phyloP scores from a whole-genome alignment of 2,329 filamentous ascomycete genomes.

The Parascedosporium putredinis region DNA sequence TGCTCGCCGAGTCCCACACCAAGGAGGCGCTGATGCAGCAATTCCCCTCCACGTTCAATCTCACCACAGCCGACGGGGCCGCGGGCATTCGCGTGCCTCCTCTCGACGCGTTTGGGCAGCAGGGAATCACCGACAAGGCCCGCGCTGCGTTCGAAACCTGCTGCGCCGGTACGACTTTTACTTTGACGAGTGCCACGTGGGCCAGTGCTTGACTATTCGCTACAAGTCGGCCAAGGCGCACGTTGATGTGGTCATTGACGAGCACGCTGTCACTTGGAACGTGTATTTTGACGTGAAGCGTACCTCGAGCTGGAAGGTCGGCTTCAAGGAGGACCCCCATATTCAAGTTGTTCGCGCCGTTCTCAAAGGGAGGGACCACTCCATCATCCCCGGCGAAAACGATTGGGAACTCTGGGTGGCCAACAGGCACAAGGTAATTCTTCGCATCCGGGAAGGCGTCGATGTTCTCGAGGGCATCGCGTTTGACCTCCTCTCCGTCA shows the following conservation, averaged over 20 bases:
- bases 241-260: background rate
- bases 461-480: background rate
- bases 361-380: background rate
- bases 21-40: background rate
- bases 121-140: background rate
- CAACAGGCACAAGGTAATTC: slow-evolving; percentile 2
- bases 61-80: background rate
- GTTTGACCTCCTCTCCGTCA: background rate
- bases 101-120: background rate
- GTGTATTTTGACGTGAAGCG: slow-evolving; percentile 1
- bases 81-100: slow-evolving; percentile 1
- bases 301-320: background rate
- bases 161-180: background rate
- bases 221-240: background rate
- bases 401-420: slow-evolving; percentile 3
- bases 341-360: background rate
- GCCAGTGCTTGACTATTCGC: slow-evolving; percentile 4
- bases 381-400: background rate
- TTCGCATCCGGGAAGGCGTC: background rate
- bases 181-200: slow-evolving; percentile 6
- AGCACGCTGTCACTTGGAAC: background rate
- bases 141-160: background rate
- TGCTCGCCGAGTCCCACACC: background rate
- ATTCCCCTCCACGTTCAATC: slow-evolving; percentile 3
- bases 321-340: background rate